These are phyloP conservation scores for Auricularia auricula-judae DNA, from an alignment of 768 basidiomycete genomes.

Conservation along the genomic window DNA sequence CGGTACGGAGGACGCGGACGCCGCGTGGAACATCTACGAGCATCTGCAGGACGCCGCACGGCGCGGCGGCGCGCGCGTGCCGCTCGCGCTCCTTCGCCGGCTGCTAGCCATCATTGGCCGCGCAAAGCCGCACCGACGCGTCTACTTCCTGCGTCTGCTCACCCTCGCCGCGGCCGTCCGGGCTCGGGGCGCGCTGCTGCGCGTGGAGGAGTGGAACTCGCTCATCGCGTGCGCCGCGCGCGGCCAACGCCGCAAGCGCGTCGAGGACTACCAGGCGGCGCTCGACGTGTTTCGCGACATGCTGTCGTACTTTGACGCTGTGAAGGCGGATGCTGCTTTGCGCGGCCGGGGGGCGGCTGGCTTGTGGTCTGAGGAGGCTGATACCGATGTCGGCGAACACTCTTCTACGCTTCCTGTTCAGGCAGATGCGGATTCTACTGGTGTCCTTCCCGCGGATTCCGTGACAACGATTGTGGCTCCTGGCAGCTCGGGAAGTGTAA, in stretches of 20 bases:
- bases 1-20: neutral
- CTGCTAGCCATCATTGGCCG: constrained; percentile 48
- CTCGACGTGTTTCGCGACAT: constrained; percentile 53
- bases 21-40: neutral
- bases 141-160: constrained; percentile 53
- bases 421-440: too few relatives aligned
- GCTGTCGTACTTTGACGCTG: constrained; percentile 24
- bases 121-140: constrained; percentile 44
- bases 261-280: constrained; percentile 48
- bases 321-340: neutral
- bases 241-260: constrained; percentile 47
- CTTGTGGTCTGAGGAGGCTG: too few relatives aligned
- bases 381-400: too few relatives aligned
- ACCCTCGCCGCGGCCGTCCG: constrained; percentile 52
- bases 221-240: constrained; percentile 58
- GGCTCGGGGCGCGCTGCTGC: constrained; percentile 40
- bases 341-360: too few relatives aligned
- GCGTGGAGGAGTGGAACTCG: constrained; percentile 66
- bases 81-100: constrained; percentile 34
- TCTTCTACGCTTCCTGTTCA: too few relatives aligned
- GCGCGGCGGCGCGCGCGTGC: neutral
- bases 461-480: too few relatives aligned
- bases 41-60: neutral
- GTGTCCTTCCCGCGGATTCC: too few relatives aligned
- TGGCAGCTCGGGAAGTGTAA: too few relatives aligned